Evolutionary conservation across 345 rosid genomes (phyloP).

Genomic region (Cardamine chenopodiifolia): DNA sequence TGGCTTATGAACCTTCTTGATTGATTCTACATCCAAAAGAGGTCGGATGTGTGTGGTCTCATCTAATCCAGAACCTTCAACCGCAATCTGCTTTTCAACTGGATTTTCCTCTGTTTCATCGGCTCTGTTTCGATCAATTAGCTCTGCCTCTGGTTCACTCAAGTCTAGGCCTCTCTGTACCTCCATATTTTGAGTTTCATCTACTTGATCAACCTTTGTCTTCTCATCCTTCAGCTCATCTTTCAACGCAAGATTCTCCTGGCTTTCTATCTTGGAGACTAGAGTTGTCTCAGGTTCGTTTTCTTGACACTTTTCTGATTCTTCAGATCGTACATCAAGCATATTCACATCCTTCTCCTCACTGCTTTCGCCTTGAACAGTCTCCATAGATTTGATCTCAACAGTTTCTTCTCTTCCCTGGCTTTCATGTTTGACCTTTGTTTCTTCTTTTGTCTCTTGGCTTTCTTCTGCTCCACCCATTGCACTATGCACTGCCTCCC

Average conservation of each 20-base stretch:
- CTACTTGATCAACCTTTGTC: slow-evolving; percentile 19
- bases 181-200: slow-evolving; percentile 17
- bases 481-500: neutral
- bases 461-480: neutral
- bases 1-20: neutral
- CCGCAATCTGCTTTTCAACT: neutral
- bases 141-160: slow-evolving; percentile 17
- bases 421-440: slow-evolving; percentile 28
- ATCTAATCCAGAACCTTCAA: neutral
- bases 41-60: neutral
- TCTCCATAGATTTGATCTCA: slow-evolving; percentile 2
- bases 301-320: neutral
- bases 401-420: slow-evolving; percentile 18
- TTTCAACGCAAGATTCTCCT: neutral
- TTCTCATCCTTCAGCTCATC: neutral
- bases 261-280: neutral
- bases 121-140: slow-evolving; percentile 13
- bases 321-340: slow-evolving; percentile 4
- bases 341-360: slow-evolving; percentile 17
- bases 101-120: neutral
- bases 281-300: neutral
- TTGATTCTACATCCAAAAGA: neutral
- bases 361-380: neutral
- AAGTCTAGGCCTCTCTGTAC: slow-evolving; percentile 17
- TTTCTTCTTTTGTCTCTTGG: slow-evolving; percentile 25